Evolutionary conservation across 768 basidiomycete genomes (phyloP), one percentile per base, ranked within the genome.

Genomic region (Mycena galericulata): DNA sequence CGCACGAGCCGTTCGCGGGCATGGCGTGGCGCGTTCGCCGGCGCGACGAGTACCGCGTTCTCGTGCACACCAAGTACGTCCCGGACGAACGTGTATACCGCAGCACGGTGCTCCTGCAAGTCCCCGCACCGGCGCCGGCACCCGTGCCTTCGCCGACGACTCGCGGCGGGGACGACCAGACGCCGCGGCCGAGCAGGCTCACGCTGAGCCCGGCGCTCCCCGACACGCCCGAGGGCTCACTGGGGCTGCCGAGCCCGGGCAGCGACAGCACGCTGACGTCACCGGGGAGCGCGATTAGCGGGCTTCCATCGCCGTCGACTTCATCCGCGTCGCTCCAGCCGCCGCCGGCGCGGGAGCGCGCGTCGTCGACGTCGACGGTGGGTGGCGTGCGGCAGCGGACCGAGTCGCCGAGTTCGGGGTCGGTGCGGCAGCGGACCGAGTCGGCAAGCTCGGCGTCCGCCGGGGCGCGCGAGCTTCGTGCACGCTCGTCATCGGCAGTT

Each of bases 21-120:
- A 72, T 82, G n/a, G 81, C 84, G 5, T 94, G 92, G 92, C 88
- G 83, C 70, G 70, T 93, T 49, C 84, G 82, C 75, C 84, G 81
- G 74, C 85, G 86, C 56, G 92, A 94, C 70, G 85, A 88, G 47
- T 83, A 79, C 59, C 83, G 90, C 67, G 80, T 84, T 45, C 79
- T 92, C 74, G 77, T 93, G n/a, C 76, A 81, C 22, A 86, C 87
- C n/a, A 80, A 73, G 46, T 93, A 87, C 75, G 77, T 79, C 34
- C 82, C 87, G 26, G 83, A 84, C 27, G 83, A 81, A 65, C 85
- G 81, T 75, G 79, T 84, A 14, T 91, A 92, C 76, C 79, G 79
- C 59, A 83, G 83, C 55, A 81, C 83, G 1, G 77, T 92, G 34
- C 75, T 90, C 29, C 80, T 93, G 53, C 78, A 79, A 27, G 70